Conservation (phyloP, 2,329 filamentous ascomycete species). For the Diaporthe humulicola region DNA sequence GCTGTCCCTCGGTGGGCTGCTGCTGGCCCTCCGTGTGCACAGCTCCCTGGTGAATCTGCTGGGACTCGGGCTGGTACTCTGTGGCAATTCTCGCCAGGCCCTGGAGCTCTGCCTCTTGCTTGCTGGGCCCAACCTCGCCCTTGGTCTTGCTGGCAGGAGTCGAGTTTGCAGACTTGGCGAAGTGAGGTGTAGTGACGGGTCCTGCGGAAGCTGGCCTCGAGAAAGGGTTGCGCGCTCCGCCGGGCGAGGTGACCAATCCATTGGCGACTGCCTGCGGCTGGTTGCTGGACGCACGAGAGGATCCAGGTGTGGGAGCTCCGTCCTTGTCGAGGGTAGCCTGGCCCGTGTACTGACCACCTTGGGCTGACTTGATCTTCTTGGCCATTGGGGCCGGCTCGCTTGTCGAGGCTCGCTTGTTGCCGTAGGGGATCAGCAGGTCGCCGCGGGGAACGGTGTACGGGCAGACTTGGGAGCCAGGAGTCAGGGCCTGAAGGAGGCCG, state of each 20-base stretch:
- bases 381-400: not conserved
- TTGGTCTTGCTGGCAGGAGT: not conserved
- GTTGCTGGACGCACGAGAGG: not conserved
- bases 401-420: not conserved
- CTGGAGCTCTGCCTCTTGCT: not conserved
- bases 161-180: not conserved
- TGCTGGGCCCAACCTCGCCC: too few relatives aligned
- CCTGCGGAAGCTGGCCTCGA: not conserved
- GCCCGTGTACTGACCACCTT: not conserved
- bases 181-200: not conserved
- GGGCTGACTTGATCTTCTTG: not conserved
- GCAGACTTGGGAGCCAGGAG: not conserved
- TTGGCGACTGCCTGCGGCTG: not conserved
- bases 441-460: not conserved
- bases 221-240: not conserved
- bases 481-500: not conserved
- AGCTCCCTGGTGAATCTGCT: not conserved
- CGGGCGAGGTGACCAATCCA: not conserved
- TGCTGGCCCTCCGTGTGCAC: not conserved
- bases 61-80: not conserved
- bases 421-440: not conserved
- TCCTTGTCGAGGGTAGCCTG: not conserved
- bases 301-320: not conserved
- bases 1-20: not conserved
- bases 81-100: not conserved